Conservation (phyloP, 2,329 filamentous ascomycete species). For the Clarireedia hainanense region DNA sequence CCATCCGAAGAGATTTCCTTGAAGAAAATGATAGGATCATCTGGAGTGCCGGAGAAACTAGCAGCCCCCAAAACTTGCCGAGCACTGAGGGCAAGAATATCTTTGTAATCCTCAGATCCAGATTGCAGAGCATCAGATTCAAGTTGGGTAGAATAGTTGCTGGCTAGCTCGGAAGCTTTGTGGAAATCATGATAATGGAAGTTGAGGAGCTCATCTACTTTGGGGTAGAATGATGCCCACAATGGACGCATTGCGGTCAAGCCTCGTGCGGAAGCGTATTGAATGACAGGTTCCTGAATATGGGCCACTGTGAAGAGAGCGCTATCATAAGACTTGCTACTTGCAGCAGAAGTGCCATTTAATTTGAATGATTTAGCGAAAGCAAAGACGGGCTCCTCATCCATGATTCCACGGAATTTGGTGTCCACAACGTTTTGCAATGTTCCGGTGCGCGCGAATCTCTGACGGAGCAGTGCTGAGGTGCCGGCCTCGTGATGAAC, state of each 20-base stretch:
- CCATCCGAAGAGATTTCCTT: slow-evolving; percentile 84
- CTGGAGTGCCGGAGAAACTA: slow-evolving; percentile 64
- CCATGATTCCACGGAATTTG: slow-evolving; percentile 62
- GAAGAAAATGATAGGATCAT: slow-evolving; percentile 67
- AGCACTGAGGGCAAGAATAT: slow-evolving; percentile 70
- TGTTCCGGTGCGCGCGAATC: slow-evolving; percentile 60
- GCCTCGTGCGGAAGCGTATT: slow-evolving; percentile 69
- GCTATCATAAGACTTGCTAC: slow-evolving; percentile 35
- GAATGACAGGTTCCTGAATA: slow-evolving; percentile 70
- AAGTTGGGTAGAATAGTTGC: slow-evolving; percentile 67
- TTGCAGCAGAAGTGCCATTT: slow-evolving; percentile 23
- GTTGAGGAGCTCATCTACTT: slow-evolving; percentile 53
- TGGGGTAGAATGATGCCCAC: slow-evolving; percentile 68
- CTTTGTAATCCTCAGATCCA: slow-evolving; percentile 66
- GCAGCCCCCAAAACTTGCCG: slow-evolving; percentile 75
- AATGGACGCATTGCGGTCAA: slow-evolving; percentile 71
- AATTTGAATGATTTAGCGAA: slow-evolving; percentile 61
- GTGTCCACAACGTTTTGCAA: slow-evolving; percentile 60
- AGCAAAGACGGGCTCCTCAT: slow-evolving; percentile 75
- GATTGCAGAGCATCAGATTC: slow-evolving; percentile 64
- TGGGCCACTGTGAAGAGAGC: slow-evolving; percentile 70
- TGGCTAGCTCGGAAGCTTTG: slow-evolving; percentile 53
- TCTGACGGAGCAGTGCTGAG: slow-evolving; percentile 55
- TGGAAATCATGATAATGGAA: slow-evolving; percentile 73
- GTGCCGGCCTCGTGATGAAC: slow-evolving; percentile 64